A percentile compares a stretch with the other conserved stretches of the same genome.
Evolutionary conservation across 2,329 filamentous ascomycete species (phyloP).

Genomic region (Daldinia sp.): DNA sequence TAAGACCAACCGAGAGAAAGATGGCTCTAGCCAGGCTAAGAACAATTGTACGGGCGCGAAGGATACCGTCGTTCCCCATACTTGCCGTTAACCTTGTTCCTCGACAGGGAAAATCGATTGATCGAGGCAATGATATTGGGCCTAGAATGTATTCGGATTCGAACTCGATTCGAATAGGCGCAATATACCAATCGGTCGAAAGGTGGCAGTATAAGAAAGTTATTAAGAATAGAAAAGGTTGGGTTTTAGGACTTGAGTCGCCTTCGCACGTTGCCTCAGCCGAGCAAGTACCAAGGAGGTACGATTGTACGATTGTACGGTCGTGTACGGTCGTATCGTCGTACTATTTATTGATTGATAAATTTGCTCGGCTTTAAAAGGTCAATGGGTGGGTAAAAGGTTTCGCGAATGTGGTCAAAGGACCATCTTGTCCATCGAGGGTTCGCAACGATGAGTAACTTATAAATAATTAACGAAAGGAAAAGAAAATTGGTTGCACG

Average conservation of each 20-base stretch:
- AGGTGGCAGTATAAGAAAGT: not conserved
- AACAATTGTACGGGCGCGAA: constrained; percentile 56
- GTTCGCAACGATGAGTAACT: not conserved
- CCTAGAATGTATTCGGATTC: not conserved
- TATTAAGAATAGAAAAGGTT: constrained; percentile 1
- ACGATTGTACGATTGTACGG: no score
- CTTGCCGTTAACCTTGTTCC: constrained; percentile 23
- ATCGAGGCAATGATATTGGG: not conserved
- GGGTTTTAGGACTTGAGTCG: not conserved
- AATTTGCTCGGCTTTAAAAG: not conserved
- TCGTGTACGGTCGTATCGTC: no score
- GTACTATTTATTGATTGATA: constrained; percentile 3
- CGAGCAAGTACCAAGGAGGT: not conserved
- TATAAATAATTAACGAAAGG: not conserved
- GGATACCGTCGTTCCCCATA: constrained; percentile 44
- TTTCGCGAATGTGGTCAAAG: constrained; percentile 14
- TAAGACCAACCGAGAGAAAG: constrained; percentile 48
- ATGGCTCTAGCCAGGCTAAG: constrained; percentile 57
- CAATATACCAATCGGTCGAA: not conserved
- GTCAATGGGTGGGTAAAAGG: constrained; percentile 4
- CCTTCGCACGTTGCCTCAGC: not conserved
- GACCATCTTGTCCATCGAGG: constrained; percentile 23
- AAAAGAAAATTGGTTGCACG: constrained; percentile 4
- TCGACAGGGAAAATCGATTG: constrained; percentile 1
- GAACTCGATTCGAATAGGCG: not conserved